Conservation (phyloP, 1,139 yeast genomes). For the Pichia sp. region DNA sequence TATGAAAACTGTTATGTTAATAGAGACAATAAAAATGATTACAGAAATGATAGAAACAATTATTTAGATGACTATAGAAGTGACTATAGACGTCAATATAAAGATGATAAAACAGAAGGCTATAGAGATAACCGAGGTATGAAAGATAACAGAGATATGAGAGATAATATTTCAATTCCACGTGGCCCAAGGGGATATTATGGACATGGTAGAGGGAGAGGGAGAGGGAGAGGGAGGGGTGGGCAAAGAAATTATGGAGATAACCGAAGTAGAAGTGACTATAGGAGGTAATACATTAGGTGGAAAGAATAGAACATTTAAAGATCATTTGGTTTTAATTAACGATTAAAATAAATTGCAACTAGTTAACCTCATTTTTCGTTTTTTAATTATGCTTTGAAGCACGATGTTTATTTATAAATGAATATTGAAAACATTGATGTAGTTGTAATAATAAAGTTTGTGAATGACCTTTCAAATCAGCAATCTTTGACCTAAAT, state of each 20-base stretch:
- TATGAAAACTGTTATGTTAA: neutral
- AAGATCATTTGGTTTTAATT: no score
- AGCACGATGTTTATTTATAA: no score
- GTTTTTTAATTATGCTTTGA: no score
- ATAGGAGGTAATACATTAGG: neutral
- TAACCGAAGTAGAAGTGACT: neutral
- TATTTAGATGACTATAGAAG: neutral
- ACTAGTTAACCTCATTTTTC: no score
- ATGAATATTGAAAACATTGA: no score
- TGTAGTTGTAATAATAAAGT: no score
- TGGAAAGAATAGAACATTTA: no score
- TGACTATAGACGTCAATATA: neutral
- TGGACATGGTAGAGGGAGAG: neutral
- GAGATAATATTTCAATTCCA: neutral
- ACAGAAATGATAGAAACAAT: neutral
- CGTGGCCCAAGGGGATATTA: neutral
- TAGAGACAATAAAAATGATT: neutral
- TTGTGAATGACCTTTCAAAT: no score
- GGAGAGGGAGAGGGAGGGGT: neutral
- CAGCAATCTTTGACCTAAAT: no score
- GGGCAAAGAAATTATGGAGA: neutral
- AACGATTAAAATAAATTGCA: no score
- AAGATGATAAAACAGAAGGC: neutral
- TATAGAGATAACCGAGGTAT: neutral
- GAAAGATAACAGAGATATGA: neutral